These are phyloP conservation scores for Apiotrichum gamsii DNA, from an alignment of 1,284 basidiomycete genomes.

Conservation along the genomic window DNA sequence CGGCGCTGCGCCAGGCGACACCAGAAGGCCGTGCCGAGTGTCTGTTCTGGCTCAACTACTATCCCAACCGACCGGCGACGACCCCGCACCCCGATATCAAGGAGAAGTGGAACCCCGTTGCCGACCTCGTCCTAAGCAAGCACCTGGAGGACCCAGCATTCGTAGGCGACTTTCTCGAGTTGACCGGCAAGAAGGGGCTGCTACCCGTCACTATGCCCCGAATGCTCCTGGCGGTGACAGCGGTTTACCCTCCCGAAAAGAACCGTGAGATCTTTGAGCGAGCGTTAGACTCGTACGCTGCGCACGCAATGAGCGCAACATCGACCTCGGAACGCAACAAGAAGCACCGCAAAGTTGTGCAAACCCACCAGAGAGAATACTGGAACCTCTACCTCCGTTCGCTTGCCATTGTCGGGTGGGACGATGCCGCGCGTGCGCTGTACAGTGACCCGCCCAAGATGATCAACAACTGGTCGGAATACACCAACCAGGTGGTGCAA, in stretches of 20 bases:
- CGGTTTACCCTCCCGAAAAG: slow-evolving; percentile 14
- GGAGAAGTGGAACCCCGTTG: slow-evolving; percentile 26
- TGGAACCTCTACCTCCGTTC: slow-evolving; percentile 29
- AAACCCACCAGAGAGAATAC: slow-evolving; percentile 16
- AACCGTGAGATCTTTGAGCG: slow-evolving; percentile 14
- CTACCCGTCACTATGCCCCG: slow-evolving; percentile 25
- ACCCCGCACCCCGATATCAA: slow-evolving; percentile 19
- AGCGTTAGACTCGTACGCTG: slow-evolving; percentile 15
- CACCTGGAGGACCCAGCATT: slow-evolving; percentile 19
- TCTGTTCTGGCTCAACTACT: slow-evolving; percentile 35
- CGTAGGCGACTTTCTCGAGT: slow-evolving; percentile 19
- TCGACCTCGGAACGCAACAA: slow-evolving; percentile 20
- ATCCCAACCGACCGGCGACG: slow-evolving; percentile 34
- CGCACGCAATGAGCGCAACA: slow-evolving; percentile 14
- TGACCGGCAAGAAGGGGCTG: slow-evolving; percentile 30
- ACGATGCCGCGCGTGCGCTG: slow-evolving; percentile 18
- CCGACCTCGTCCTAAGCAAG: slow-evolving; percentile 15
- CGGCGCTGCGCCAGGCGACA: neutral
- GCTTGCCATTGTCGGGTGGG: slow-evolving; percentile 25
- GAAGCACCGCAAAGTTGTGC: slow-evolving; percentile 5
- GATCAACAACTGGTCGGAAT: slow-evolving; percentile 15
- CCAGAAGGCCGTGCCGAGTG: slow-evolving; percentile 16
- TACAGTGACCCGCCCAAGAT: slow-evolving; percentile 16
- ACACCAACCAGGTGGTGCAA: slow-evolving; percentile 13
- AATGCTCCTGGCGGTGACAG: slow-evolving; percentile 21